These are phyloP conservation scores for Trichoderma aggressivum DNA, from an alignment of 2,329 filamentous ascomycete species.

Conservation along the genomic window DNA sequence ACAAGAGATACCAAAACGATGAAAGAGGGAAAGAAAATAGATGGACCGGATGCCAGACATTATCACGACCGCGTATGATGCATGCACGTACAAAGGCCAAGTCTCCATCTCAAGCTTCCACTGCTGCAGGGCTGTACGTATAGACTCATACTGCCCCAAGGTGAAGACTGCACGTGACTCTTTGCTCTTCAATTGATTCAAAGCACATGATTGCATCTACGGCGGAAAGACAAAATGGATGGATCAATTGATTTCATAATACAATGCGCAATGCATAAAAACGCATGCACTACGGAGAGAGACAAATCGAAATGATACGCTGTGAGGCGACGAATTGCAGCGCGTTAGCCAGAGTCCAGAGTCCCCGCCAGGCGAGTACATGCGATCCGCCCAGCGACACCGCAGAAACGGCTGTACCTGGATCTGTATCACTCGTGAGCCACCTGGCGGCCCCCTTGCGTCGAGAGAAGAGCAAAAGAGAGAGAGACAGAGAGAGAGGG, in stretches of 20 bases:
- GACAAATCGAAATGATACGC: neutral
- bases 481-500: neutral
- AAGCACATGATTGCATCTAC: neutral
- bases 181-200: neutral
- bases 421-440: neutral
- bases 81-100: too few relatives aligned
- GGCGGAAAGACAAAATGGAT: neutral
- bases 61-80: neutral
- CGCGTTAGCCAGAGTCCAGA: neutral
- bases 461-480: neutral
- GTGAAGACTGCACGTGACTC: neutral
- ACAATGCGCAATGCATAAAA: neutral
- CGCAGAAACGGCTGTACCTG: neutral
- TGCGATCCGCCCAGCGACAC: neutral
- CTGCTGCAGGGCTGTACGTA: too few relatives aligned
- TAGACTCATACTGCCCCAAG: too few relatives aligned
- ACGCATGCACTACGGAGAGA: neutral
- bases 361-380: neutral
- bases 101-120: too few relatives aligned
- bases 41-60: rapidly evolving
- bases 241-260: neutral
- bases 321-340: neutral
- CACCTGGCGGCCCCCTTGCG: constrained; percentile 11
- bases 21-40: neutral
- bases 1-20: neutral